A percentile compares a stretch with the other conserved stretches of the same genome.
These are phyloP conservation scores for Artemisia annua DNA, from an alignment of 129 eudicot species.

Conservation along the genomic window DNA sequence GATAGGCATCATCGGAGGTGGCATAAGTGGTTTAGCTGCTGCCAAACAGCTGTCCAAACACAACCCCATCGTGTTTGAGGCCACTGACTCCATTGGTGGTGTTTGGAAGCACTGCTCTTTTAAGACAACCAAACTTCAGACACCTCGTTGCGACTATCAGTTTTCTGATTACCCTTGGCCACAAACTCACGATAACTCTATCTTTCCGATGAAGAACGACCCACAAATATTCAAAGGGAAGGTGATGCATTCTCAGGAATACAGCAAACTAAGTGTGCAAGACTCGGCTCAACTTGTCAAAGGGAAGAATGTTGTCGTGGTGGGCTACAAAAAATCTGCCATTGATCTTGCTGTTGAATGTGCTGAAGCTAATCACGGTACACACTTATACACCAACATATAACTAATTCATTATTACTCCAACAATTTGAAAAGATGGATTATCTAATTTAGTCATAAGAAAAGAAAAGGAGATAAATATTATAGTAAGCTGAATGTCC, in stretches of 20 bases:
- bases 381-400: not conserved
- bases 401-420: no score
- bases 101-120: slow-evolving; percentile 86
- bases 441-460: no score
- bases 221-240: slow-evolving; percentile 71
- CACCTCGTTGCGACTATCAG: slow-evolving; percentile 89
- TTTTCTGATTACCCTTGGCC: slow-evolving; percentile 94
- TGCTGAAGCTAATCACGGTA: slow-evolving; percentile 93
- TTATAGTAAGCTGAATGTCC: no score
- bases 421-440: no score
- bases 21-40: slow-evolving; percentile 90
- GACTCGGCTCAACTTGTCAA: slow-evolving; percentile 48
- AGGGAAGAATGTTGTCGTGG: slow-evolving; percentile 74
- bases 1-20: slow-evolving; percentile 86
- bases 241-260: slow-evolving; percentile 79
- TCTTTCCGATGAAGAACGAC: slow-evolving; percentile 64
- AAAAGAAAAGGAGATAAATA: no score
- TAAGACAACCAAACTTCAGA: slow-evolving; percentile 71
- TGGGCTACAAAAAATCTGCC: slow-evolving; percentile 92
- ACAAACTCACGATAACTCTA: slow-evolving; percentile 50
- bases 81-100: slow-evolving; percentile 77
- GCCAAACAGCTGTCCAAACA: slow-evolving; percentile 73
- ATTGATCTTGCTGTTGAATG: slow-evolving; percentile 93
- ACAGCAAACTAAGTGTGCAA: slow-evolving; percentile 58
- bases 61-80: slow-evolving; percentile 78